Percentiles rank a stretch among this genome's conserved stretches.
Evolutionary conservation across 768 basidiomycete genomes (phyloP).

Genomic region (Suillus hirtellus): DNA sequence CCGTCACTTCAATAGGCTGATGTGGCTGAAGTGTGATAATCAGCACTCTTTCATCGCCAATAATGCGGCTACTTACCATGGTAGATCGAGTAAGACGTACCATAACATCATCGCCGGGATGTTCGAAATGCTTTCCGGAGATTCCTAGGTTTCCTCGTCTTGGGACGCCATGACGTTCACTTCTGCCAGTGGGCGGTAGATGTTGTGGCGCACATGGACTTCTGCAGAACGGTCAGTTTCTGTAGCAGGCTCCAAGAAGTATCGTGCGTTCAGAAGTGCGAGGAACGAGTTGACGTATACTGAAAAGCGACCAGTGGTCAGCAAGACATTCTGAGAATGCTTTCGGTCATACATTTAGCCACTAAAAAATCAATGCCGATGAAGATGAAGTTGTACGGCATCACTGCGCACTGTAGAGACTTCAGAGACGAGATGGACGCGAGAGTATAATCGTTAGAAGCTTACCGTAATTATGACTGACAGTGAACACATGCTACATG

Average conservation of each 20-base stretch:
- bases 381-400: neutral
- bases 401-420: neutral
- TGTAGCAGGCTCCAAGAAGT: neutral
- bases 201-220: neutral
- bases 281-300: constrained; percentile 10
- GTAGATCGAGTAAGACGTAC: neutral
- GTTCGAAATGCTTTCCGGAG: neutral
- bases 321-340: neutral
- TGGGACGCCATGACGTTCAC: neutral
- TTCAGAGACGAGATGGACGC: neutral
- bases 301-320: neutral
- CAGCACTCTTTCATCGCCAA: neutral
- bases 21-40: neutral
- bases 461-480: neutral
- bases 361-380: neutral
- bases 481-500: neutral
- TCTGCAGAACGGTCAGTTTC: neutral
- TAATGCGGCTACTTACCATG: neutral
- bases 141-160: neutral
- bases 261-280: constrained; percentile 5
- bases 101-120: neutral
- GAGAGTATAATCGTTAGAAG: neutral
- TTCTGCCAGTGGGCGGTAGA: neutral
- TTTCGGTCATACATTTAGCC: neutral
- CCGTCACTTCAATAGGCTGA: neutral